Conservation (phyloP, 192 early-diverging fungal genomes). For the Lunasporangiospora selenospora region DNA sequence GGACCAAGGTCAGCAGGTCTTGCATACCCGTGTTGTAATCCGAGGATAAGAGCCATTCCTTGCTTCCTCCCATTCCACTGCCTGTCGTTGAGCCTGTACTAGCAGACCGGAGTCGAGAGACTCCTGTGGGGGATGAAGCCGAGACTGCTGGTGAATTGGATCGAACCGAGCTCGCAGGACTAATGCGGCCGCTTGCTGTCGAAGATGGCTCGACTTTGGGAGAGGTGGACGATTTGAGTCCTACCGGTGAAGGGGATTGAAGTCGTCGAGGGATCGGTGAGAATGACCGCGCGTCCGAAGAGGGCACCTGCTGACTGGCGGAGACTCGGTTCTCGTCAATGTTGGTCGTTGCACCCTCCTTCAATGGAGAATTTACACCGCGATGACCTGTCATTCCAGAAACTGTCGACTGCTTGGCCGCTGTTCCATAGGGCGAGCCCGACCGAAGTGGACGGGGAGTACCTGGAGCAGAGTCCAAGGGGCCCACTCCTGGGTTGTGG, state of each 20-base stretch:
- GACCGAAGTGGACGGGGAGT: constrained; percentile 16
- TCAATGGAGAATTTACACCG: constrained; percentile 11
- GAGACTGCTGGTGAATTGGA: not conserved
- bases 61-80: not conserved
- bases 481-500: not conserved
- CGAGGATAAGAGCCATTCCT: constrained; percentile 42
- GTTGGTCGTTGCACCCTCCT: no score
- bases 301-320: not conserved
- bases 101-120: constrained; percentile 17
- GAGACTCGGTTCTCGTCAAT: not conserved
- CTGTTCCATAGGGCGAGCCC: constrained; percentile 20
- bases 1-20: constrained; percentile 36
- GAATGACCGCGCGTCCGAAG: constrained; percentile 7
- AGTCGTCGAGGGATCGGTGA: constrained; percentile 36
- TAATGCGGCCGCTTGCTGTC: no score
- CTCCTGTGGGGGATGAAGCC: not conserved
- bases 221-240: no score
- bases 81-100: constrained; percentile 7
- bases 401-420: constrained; percentile 8
- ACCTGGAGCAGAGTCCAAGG: constrained; percentile 7
- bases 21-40: constrained; percentile 46
- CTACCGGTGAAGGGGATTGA: constrained; percentile 31
- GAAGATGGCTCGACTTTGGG: no score
- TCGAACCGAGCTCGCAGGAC: no score
- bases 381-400: not conserved